Evolutionary conservation across 2,329 filamentous ascomycete species (phyloP).

Genomic region (Basipetospora chlamydospora): DNA sequence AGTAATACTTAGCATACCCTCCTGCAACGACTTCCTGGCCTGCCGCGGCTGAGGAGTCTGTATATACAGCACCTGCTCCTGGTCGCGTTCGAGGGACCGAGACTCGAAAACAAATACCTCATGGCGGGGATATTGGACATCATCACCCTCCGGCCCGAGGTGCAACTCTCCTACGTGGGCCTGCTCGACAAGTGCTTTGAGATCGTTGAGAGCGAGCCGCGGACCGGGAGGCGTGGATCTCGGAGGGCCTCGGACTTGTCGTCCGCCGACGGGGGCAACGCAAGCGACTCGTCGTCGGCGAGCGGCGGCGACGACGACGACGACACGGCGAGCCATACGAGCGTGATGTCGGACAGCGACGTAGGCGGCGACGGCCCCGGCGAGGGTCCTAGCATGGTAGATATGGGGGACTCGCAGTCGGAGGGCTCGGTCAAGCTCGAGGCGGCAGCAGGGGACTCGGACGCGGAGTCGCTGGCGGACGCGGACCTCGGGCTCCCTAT

Average conservation of each 20-base stretch:
- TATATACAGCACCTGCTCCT: constrained; percentile 30
- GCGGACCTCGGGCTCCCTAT: constrained; percentile 22
- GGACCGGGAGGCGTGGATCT: background rate
- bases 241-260: constrained; percentile 14
- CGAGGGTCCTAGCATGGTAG: constrained; percentile 29
- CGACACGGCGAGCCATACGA: constrained; percentile 11
- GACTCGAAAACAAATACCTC: constrained; percentile 56
- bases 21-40: constrained; percentile 56
- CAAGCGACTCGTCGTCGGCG: constrained; percentile 1
- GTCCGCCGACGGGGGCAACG: constrained; percentile 8
- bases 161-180: constrained; percentile 65
- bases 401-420: constrained; percentile 12
- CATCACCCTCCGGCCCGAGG: constrained; percentile 58
- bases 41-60: constrained; percentile 55
- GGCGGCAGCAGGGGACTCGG: constrained; percentile 19
- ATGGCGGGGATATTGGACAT: constrained; percentile 56
- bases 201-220: constrained; percentile 49
- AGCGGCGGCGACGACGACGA: constrained; percentile 2
- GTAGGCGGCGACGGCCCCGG: constrained; percentile 22
- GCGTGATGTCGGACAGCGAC: constrained; percentile 18
- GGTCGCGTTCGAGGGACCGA: constrained; percentile 16
- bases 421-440: constrained; percentile 7
- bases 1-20: constrained; percentile 70
- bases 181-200: constrained; percentile 70
- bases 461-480: constrained; percentile 34